These are phyloP conservation scores for Ophiostoma sp. DNA, from an alignment of 2,329 filamentous ascomycete genomes.

Conservation along the genomic window DNA sequence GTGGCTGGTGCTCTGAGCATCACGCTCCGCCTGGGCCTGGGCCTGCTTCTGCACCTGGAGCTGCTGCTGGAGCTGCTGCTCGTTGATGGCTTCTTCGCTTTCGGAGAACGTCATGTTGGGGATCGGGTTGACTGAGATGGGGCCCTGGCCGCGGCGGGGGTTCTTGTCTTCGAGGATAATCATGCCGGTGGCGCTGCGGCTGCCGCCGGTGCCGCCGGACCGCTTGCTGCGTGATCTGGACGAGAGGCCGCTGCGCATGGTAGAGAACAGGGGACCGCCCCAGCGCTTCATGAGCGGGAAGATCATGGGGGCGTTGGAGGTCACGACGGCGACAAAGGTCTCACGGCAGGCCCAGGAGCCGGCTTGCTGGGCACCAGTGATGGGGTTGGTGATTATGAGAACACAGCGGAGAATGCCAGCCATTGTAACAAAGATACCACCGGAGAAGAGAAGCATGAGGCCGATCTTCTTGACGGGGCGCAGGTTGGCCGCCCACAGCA, in stretches of 20 bases:
- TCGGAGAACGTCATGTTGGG: slow-evolving; percentile 30
- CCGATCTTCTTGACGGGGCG: slow-evolving; percentile 46
- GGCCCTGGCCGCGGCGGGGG: slow-evolving; percentile 30
- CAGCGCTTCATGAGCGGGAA: slow-evolving; percentile 26
- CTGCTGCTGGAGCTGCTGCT: slow-evolving; percentile 21
- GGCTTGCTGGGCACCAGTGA: slow-evolving; percentile 36
- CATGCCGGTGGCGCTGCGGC: slow-evolving; percentile 21
- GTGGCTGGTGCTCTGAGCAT: not conserved
- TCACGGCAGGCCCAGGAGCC: slow-evolving; percentile 37
- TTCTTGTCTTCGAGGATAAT: slow-evolving; percentile 31
- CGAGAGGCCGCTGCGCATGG: slow-evolving; percentile 11
- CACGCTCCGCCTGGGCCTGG: not conserved
- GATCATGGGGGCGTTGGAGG: slow-evolving; percentile 28
- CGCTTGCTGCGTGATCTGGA: slow-evolving; percentile 1
- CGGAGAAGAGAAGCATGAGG: slow-evolving; percentile 49
- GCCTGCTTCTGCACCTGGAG: slow-evolving; percentile 2
- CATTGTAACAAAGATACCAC: slow-evolving; percentile 51
- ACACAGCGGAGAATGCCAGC: slow-evolving; percentile 50
- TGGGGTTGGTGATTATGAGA: slow-evolving; percentile 41
- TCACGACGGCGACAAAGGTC: slow-evolving; percentile 29
- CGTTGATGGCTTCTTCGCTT: slow-evolving; percentile 31
- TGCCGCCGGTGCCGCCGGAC: slow-evolving; percentile 12
- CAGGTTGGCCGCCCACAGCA: slow-evolving; percentile 50
- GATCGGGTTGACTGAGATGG: slow-evolving; percentile 30
- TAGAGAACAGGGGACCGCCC: slow-evolving; percentile 19